Percentiles rank a stretch among this genome's conserved stretches.
phyloP scores from a whole-genome alignment of 768 basidiomycete species.

The Chalciporus sphaerocephalus region DNA sequence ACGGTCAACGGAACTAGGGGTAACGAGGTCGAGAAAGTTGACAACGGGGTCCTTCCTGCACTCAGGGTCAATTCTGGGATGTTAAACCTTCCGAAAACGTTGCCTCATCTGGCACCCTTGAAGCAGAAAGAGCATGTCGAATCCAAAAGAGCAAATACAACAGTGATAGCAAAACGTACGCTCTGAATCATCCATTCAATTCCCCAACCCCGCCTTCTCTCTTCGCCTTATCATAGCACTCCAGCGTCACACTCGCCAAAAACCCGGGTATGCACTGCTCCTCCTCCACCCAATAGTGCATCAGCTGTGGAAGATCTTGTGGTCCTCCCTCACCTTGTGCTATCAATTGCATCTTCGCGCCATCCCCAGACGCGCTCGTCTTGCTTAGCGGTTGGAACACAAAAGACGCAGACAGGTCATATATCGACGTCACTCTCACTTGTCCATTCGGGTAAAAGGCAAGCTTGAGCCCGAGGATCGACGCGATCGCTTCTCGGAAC shows the following conservation, averaged over 20 bases:
- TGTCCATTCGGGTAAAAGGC: slow-evolving; percentile 89
- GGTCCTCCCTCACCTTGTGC: slow-evolving; percentile 73
- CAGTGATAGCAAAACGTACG: background rate
- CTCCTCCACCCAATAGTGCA: slow-evolving; percentile 83
- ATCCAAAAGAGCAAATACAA: background rate
- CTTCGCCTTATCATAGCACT: slow-evolving; percentile 80
- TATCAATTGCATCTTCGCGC: slow-evolving; percentile 64
- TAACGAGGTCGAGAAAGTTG: too few species aligned
- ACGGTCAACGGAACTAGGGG: too few species aligned
- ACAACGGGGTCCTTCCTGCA: too few species aligned
- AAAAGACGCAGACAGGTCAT: slow-evolving; percentile 82
- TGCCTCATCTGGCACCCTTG: too few species aligned
- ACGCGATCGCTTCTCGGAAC: slow-evolving; percentile 86
- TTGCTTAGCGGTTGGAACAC: slow-evolving; percentile 67
- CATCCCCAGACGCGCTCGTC: slow-evolving; percentile 34
- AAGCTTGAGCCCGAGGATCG: slow-evolving; percentile 87
- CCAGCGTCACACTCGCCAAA: slow-evolving; percentile 81
- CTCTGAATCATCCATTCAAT: background rate
- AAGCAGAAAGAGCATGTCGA: background rate
- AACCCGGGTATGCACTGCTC: slow-evolving; percentile 88
- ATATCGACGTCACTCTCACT: slow-evolving; percentile 86
- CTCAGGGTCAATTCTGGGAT: too few species aligned
- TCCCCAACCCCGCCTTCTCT: slow-evolving; percentile 15
- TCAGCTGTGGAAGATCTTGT: slow-evolving; percentile 66
- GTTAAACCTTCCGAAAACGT: too few species aligned